phyloP scores from a whole-genome alignment of 805 yeast species.

The Jamesozyma piceae region DNA sequence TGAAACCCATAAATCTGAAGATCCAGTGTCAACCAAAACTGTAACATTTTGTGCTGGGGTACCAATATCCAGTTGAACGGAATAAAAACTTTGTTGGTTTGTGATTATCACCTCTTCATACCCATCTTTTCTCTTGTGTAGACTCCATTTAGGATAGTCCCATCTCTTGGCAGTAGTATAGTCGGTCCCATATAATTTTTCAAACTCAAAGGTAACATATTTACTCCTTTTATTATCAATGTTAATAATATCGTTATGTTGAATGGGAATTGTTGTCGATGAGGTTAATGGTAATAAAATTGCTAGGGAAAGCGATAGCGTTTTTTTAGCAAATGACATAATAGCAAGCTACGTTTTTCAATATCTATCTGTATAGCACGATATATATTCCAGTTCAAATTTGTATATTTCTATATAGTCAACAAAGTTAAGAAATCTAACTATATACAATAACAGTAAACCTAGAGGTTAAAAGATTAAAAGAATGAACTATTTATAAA shows the following conservation, averaged over 20 bases:
- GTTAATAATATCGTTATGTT: not conserved
- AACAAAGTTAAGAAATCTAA: too few relatives aligned
- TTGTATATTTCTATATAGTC: too few relatives aligned
- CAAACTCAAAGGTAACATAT: conserved; percentile 15
- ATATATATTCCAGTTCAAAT: too few relatives aligned
- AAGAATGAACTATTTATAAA: too few relatives aligned
- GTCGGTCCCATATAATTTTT: conserved; percentile 18
- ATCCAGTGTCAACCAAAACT: conserved; percentile 62
- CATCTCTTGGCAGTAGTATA: conserved; percentile 5
- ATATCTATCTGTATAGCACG: too few relatives aligned
- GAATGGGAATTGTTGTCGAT: not conserved
- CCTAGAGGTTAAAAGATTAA: too few relatives aligned
- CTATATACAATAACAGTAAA: too few relatives aligned
- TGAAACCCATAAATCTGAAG: conserved; percentile 55
- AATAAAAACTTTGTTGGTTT: conserved; percentile 38
- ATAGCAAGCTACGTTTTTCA: too few relatives aligned
- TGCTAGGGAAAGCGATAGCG: not conserved
- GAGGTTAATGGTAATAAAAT: not conserved
- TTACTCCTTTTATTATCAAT: not conserved
- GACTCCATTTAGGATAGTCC: conserved; percentile 4
- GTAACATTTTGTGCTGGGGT: conserved; percentile 44
- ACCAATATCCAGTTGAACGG: conserved; percentile 42
- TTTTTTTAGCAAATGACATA: too few relatives aligned
- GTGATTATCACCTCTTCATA: conserved; percentile 28
- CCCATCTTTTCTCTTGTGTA: conserved; percentile 26